Evolutionary conservation across 2,329 filamentous ascomycete species (phyloP).

Genomic region (Colletotrichum acutatum): DNA sequence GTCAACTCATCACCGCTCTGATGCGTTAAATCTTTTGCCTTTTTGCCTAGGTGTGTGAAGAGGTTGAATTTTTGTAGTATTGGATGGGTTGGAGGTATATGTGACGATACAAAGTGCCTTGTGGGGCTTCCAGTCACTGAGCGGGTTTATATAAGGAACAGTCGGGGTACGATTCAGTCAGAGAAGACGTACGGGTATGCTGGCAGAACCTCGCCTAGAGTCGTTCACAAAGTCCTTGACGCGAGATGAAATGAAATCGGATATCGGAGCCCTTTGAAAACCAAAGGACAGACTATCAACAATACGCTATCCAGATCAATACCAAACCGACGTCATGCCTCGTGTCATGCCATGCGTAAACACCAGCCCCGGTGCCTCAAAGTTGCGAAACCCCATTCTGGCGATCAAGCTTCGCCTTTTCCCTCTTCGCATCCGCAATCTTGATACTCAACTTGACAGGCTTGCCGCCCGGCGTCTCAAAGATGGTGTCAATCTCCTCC

Average conservation of each 20-base stretch:
- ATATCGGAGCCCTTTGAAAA: background rate
- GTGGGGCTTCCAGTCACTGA: too few species aligned
- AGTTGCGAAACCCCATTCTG: background rate
- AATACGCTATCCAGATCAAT: background rate
- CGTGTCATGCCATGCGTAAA: background rate
- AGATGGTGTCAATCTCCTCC: constrained; percentile 69
- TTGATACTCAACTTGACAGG: constrained; percentile 35
- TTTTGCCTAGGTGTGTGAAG: background rate
- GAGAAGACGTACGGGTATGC: too few species aligned
- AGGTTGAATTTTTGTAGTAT: background rate
- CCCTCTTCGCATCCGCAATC: constrained; percentile 33
- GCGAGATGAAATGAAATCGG: background rate
- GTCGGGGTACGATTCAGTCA: background rate
- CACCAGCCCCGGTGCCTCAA: background rate
- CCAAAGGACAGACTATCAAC: background rate
- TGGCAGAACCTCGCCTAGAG: background rate
- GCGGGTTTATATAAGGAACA: too few species aligned
- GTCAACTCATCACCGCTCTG: background rate
- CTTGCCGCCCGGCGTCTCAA: constrained; percentile 42
- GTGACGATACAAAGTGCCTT: too few species aligned
- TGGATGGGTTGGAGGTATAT: background rate
- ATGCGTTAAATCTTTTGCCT: background rate
- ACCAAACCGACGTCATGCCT: too few species aligned
- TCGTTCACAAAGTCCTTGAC: background rate
- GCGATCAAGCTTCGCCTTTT: constrained; percentile 20